Evolutionary conservation across 176 grass and related monocot genomes (phyloP).

Genomic region (Metroxylon sagu): DNA sequence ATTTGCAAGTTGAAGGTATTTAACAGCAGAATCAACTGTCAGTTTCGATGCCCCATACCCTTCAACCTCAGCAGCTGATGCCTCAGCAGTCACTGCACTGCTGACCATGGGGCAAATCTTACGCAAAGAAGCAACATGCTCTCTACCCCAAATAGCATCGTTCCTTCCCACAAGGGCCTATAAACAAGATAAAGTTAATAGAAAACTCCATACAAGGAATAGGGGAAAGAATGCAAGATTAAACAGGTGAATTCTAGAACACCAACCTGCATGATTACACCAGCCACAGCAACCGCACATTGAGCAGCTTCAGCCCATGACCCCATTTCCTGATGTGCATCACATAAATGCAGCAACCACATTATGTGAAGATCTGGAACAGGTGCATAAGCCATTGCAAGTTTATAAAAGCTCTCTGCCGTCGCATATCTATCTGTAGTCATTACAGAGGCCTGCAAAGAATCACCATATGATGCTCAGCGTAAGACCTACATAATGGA

Average conservation of each 20-base stretch:
- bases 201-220: neutral
- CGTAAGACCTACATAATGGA: too few species aligned
- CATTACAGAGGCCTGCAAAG: slow-evolving; percentile 52
- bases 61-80: slow-evolving; percentile 93
- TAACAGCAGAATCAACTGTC: slow-evolving; percentile 86
- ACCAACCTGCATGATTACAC: slow-evolving; percentile 95
- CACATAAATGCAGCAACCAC: slow-evolving; percentile 97
- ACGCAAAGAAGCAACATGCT: slow-evolving; percentile 65
- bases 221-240: too few species aligned
- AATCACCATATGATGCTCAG: too few species aligned
- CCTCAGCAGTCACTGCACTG: slow-evolving; percentile 63
- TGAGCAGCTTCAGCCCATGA: slow-evolving; percentile 96
- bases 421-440: slow-evolving; percentile 77
- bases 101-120: slow-evolving; percentile 88
- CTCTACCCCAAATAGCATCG: slow-evolving; percentile 81
- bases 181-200: slow-evolving; percentile 13
- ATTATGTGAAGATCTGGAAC: slow-evolving; percentile 99
- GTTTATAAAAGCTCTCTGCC: slow-evolving; percentile 89
- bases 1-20: slow-evolving; percentile 94
- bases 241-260: neutral
- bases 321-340: slow-evolving; percentile 97
- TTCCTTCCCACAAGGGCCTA: slow-evolving; percentile 97
- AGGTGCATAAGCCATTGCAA: slow-evolving; percentile 80
- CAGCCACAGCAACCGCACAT: slow-evolving; percentile 96
- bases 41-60: slow-evolving; percentile 97